Base-by-base conservation (phyloP, 2,329 filamentous ascomycete genomes). In the Leptosphaerulina australis region DNA sequence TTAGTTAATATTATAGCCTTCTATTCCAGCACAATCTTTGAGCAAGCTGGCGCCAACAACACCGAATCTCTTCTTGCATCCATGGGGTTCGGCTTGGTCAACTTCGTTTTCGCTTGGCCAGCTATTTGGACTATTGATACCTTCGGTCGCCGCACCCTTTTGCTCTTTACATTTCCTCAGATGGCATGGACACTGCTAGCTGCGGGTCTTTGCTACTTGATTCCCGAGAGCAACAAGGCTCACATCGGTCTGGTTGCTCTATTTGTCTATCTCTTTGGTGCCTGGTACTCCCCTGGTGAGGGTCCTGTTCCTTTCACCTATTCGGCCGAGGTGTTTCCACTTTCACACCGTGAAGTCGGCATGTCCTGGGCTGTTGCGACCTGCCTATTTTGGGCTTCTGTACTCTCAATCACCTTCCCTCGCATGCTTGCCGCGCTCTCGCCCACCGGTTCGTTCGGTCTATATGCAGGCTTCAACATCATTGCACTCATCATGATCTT, bases 311-410 rank as follows among this genome's bases (percentile, higher is more conserved):
- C 86, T 0, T 88, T 86, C 18, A 58, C 55, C 0, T 88, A 88
- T 71, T 82, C 79, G 4, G 85, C 85, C 44, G 86, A 89, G 70
- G 83, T 87, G 2, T 88, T 85, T 66, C 85, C 86, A 0, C 78
- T 88, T 1, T 85, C 83, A 1, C 85, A 88, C 62, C 79, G 86
- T 56, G 69, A 76, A 60, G 65, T 76, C 21, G 74, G 74, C 39
- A 76, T 75, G 73, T 64, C 60, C 31, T 74, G 69, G 60, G 72
- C 73, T 7, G 72, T 76, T 1, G 69, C 72, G 2, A 74, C 73
- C 0, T 71, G 71, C 21, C 64, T 73, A 21, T 72, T 74, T 59
- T 76, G 72, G 69, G 73, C 74, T 5, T 64, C 72, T 11, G 65
- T 74, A 5, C 60, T 76, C 10, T 69, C 64, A 5, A 62, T 76